Conservation (phyloP, 108 stramenopile genomes). For the Nitzschia inconspicua region DNA sequence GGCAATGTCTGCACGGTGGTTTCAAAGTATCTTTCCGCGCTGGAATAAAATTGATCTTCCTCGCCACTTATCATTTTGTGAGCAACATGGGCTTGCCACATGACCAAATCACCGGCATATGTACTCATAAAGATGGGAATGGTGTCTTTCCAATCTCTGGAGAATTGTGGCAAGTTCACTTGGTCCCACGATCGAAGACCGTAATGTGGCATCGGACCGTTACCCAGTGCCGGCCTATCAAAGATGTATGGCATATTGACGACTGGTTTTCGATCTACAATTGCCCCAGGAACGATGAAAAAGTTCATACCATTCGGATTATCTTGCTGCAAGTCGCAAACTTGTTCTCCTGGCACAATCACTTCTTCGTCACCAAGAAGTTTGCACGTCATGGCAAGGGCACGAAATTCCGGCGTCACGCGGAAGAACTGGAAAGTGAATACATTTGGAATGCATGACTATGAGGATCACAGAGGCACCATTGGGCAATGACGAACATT, state of each 20-base stretch:
- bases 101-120: conserved; percentile 23
- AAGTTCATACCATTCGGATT: conserved; percentile 26
- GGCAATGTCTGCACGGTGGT: conserved; percentile 25
- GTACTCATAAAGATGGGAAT: conserved; percentile 22
- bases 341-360: conserved; percentile 14
- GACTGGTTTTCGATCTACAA: background rate
- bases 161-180: background rate
- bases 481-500: background rate
- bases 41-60: conserved; percentile 7
- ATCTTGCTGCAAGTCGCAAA: conserved; percentile 7
- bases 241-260: conserved; percentile 28
- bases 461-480: background rate
- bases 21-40: conserved; percentile 11
- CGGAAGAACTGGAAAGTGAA: conserved; percentile 16
- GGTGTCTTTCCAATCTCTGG: conserved; percentile 19
- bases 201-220: conserved; percentile 16
- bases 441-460: background rate
- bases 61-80: conserved; percentile 12
- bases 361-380: background rate
- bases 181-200: conserved; percentile 28
- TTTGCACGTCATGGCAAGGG: conserved; percentile 22
- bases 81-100: conserved; percentile 28
- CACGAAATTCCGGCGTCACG: conserved; percentile 29
- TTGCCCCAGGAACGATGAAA: conserved; percentile 17
- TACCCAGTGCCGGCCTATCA: background rate